phyloP scores from a whole-genome alignment of 1,139 yeast genomes.

The Geotrichum macrosporum region DNA sequence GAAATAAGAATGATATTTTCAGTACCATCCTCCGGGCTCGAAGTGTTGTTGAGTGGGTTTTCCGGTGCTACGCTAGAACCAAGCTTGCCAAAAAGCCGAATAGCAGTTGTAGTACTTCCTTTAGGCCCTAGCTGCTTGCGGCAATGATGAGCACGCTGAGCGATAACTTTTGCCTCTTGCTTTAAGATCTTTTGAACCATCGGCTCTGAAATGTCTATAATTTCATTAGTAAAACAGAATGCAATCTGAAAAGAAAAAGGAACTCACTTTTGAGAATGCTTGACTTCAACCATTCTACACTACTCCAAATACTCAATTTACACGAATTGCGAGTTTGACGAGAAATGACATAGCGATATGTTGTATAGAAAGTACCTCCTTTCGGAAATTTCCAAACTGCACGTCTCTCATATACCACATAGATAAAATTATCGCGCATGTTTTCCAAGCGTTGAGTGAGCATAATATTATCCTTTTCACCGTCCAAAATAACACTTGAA shows the following conservation, averaged over 20 bases:
- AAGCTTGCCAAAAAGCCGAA: constrained; percentile 61
- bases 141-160: constrained; percentile 26
- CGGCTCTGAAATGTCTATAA: constrained; percentile 28
- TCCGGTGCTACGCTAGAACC: constrained; percentile 33
- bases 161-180: constrained; percentile 31
- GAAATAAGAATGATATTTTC: neutral
- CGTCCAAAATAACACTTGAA: constrained; percentile 24
- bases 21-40: too few species aligned
- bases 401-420: constrained; percentile 51
- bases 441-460: constrained; percentile 48
- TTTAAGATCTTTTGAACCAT: constrained; percentile 30
- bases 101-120: constrained; percentile 61
- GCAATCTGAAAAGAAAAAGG: neutral
- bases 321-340: constrained; percentile 48
- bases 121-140: constrained; percentile 46
- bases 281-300: constrained; percentile 37
- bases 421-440: constrained; percentile 53
- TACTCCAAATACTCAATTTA: constrained; percentile 47
- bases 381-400: constrained; percentile 48
- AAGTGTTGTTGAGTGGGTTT: too few species aligned
- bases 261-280: constrained; percentile 25
- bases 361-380: constrained; percentile 49
- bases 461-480: constrained; percentile 30
- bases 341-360: constrained; percentile 53
- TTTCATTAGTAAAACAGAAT: neutral